phyloP scores from a whole-genome alignment of 2,329 filamentous ascomycete genomes.

The Botrytis pseudocinerea region DNA sequence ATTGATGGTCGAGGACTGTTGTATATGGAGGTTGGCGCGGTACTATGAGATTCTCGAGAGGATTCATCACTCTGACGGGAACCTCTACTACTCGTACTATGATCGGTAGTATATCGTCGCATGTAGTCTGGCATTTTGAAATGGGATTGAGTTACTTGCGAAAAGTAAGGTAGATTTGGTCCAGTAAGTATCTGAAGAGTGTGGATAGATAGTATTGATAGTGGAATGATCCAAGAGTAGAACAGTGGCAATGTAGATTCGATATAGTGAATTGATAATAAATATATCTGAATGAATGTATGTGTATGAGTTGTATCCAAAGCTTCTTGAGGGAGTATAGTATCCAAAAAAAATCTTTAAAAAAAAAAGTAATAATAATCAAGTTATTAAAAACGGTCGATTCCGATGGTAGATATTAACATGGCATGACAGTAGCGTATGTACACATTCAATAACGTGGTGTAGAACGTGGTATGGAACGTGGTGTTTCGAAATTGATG shows the following conservation, averaged over 20 bases:
- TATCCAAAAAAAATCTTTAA: constrained; percentile 19
- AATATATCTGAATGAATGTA: not conserved
- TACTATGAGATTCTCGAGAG: constrained; percentile 49
- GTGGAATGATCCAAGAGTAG: not conserved
- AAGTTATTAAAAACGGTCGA: constrained; percentile 22
- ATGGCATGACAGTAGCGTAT: constrained; percentile 23
- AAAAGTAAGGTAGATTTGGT: constrained; percentile 6
- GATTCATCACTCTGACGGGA: constrained; percentile 48
- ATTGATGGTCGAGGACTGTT: constrained; percentile 43
- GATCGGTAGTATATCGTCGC: constrained; percentile 34
- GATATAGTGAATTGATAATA: constrained; percentile 4
- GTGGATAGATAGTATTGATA: constrained; percentile 1
- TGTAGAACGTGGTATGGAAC: constrained; percentile 25
- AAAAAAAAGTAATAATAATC: constrained; percentile 21
- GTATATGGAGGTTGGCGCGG: constrained; percentile 50
- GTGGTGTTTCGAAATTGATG: constrained; percentile 26
- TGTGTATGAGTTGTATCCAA: constrained; percentile 8
- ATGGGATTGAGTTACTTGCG: not conserved
- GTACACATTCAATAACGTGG: constrained; percentile 22
- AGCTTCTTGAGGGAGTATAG: constrained; percentile 7
- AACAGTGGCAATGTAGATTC: not conserved
- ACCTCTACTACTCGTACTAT: constrained; percentile 43
- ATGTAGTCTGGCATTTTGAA: constrained; percentile 35
- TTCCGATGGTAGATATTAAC: constrained; percentile 28
- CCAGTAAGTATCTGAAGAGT: not conserved